Evolutionary conservation across 2,329 filamentous ascomycete species (phyloP).

Genomic region (Pestalotiopsis sp.): DNA sequence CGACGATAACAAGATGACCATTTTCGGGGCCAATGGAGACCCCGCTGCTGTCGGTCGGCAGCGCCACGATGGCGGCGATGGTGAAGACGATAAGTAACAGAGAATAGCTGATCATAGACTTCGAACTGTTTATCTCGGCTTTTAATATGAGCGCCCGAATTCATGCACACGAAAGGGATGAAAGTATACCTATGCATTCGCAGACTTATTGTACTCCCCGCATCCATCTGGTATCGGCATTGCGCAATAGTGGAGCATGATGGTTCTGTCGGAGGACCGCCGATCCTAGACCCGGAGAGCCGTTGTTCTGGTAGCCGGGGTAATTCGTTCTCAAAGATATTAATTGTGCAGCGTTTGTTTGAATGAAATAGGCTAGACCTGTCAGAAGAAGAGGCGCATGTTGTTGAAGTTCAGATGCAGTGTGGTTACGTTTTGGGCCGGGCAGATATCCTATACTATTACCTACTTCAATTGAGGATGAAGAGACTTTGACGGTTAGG

Average conservation of each 20-base stretch:
- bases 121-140: background rate
- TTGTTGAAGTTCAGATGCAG: too few relatives aligned
- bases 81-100: background rate
- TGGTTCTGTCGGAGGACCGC: background rate
- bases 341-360: too few relatives aligned
- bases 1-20: conserved; percentile 31
- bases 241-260: conserved; percentile 1
- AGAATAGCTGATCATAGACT: background rate
- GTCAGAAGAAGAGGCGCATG: too few relatives aligned
- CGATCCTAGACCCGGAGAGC: background rate
- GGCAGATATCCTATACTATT: too few relatives aligned
- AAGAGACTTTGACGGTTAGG: too few relatives aligned
- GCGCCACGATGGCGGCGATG: background rate
- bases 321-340: too few relatives aligned
- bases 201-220: background rate
- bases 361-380: too few relatives aligned
- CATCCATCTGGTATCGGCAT: background rate
- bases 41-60: background rate
- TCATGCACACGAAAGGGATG: background rate
- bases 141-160: background rate
- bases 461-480: too few relatives aligned
- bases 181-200: background rate
- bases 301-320: too few relatives aligned
- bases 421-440: too few relatives aligned
- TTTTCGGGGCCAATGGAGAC: conserved; percentile 27